Conservation (phyloP, 257 asterid genomes). For the Nemophila menziesii region DNA sequence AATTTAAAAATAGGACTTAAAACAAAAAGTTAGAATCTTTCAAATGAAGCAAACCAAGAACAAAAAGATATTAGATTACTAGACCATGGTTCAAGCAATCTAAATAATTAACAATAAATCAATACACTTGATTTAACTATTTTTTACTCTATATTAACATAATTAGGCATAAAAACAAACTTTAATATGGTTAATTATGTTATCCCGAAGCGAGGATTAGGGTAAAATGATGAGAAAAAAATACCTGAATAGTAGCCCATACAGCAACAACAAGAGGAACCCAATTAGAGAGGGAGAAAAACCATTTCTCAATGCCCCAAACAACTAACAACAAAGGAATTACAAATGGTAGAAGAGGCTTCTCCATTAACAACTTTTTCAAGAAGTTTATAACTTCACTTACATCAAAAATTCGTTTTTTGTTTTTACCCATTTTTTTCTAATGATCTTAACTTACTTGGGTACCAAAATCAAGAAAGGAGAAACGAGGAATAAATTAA, state of each 20-base stretch:
- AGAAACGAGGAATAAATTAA: background rate
- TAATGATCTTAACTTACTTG: background rate
- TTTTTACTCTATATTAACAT: background rate
- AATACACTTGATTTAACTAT: background rate
- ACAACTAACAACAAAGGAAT: conserved; percentile 48
- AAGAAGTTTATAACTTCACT: conserved; percentile 36
- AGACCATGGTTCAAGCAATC: conserved; percentile 2
- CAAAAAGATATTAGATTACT: background rate
- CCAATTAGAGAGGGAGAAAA: conserved; percentile 80
- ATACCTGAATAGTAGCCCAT: conserved; percentile 82
- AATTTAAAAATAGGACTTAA: background rate
- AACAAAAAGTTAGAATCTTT: background rate
- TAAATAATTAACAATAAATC: background rate
- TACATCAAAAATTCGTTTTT: conserved; percentile 37
- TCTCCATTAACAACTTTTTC: conserved; percentile 47
- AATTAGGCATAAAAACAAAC: too few relatives aligned
- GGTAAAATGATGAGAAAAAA: background rate
- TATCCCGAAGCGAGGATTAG: background rate
- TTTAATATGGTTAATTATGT: too few relatives aligned
- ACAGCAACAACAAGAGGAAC: conserved; percentile 74
- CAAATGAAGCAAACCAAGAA: background rate
- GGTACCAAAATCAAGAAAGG: background rate
- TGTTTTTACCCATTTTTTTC: conserved; percentile 37
- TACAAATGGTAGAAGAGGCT: conserved; percentile 53
- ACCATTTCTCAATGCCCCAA: conserved; percentile 84